Base-by-base conservation (phyloP, 2,329 filamentous ascomycete genomes). In the Pseudogymnoascus sp. region DNA sequence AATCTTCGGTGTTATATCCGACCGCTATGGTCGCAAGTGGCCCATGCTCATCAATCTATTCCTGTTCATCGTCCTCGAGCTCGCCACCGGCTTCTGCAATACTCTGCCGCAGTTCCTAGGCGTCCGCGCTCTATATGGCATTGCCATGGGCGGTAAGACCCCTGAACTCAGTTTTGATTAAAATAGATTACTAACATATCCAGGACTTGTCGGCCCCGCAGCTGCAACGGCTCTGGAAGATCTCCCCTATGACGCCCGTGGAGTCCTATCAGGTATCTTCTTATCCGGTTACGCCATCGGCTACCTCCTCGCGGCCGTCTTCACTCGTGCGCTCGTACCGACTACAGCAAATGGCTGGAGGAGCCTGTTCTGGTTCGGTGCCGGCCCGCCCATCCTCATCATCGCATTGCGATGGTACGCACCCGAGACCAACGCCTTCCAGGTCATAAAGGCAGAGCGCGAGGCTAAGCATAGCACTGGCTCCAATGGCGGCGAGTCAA, bases 361-460 rank as follows among this genome's bases (percentile, higher is more conserved):
- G 2, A 89, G 90, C 0, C 78, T 95, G 0, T 96, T 86, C 79
- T 96, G 91, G 91, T 96, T 96, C 74, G 90, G 87, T 8, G 89
- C 91, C 3, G 82, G 87, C 28, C 89, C 90, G 0, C 91, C 91
- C 0, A 80, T 90, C 1, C 74, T 95, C 23, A 88, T 96, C 75
- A 95, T 96, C 71, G 69, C 85, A 60, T 90, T 88, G 79, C 87
- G 91, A 31, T 77, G 92, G 34, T 84, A 82, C 73, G 81, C 96
- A 2, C 88, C 89, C 14, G 91, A 96, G 77, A 96, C 91, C 0
- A 76, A 88, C 42, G 82, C 85, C 1, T 95, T 88, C 75, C 80
- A 78, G 60, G 82, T 88, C 72, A 85, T 88, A 62, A 81, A 88
- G 71, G 82, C 80, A 3, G 75, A 89, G 28, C 84, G 89, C 25